Evolutionary conservation across 495 filamentous ascomycete genomes (phyloP).

Genomic region (Aspergillus cavernicola): DNA sequence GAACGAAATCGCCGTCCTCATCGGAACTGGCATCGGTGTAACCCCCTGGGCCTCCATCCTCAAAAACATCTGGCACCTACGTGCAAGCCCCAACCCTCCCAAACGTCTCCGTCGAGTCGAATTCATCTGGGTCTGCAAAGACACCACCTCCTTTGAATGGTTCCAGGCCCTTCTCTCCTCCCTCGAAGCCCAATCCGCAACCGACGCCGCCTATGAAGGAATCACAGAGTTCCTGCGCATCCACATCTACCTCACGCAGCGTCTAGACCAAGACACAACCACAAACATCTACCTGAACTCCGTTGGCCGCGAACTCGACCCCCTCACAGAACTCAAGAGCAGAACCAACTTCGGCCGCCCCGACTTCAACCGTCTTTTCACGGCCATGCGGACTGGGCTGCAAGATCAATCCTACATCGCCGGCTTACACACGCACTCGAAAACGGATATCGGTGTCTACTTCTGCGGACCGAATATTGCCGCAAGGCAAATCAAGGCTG

Average conservation of each 20-base stretch:
- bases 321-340: constrained; percentile 82
- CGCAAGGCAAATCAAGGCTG: constrained; percentile 80
- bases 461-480: constrained; percentile 87
- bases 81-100: constrained; percentile 78
- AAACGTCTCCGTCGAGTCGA: constrained; percentile 89
- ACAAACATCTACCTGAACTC: constrained; percentile 96
- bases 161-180: constrained; percentile 91
- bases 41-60: constrained; percentile 97
- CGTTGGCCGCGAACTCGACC: constrained; percentile 82
- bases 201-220: constrained; percentile 60
- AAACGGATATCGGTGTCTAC: constrained; percentile 92
- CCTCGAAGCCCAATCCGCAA: constrained; percentile 80
- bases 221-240: constrained; percentile 91
- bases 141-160: constrained; percentile 96
- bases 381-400: constrained; percentile 83
- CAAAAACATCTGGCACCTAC: constrained; percentile 98
- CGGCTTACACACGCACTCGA: constrained; percentile 64
- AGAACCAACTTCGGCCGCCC: constrained; percentile 95
- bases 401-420: constrained; percentile 77
- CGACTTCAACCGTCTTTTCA: constrained; percentile 80
- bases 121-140: constrained; percentile 99
- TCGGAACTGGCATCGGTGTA: constrained; percentile 96
- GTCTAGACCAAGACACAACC: constrained; percentile 82
- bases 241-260: constrained; percentile 96
- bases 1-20: constrained; percentile 95